These are phyloP conservation scores for Xerocomus nothofagi DNA, from an alignment of 1,284 basidiomycete species.

Conservation along the genomic window DNA sequence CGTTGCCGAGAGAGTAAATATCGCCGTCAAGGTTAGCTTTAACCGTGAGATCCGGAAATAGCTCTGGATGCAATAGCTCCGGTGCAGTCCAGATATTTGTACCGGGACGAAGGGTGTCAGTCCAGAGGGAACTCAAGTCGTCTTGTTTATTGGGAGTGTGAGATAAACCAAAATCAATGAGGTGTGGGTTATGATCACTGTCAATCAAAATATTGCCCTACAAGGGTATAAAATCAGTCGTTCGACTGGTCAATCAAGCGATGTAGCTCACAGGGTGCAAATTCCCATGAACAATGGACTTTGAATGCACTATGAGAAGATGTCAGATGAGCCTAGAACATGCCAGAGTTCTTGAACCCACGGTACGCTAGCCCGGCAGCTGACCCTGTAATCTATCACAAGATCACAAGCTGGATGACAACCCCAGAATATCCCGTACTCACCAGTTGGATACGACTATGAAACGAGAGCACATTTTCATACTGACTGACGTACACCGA, in stretches of 20 bases:
- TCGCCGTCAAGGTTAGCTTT: conserved; percentile 1
- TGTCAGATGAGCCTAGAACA: not conserved
- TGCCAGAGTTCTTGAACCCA: not conserved
- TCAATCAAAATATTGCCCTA: conserved; percentile 14
- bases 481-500: not conserved
- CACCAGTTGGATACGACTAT: conserved; percentile 5
- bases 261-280: conserved; percentile 3
- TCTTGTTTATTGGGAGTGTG: not conserved
- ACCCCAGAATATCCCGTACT: not conserved
- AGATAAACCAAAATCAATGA: conserved; percentile 14
- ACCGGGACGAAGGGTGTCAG: not conserved
- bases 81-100: conserved; percentile 2
- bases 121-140: conserved; percentile 5
- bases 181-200: not conserved
- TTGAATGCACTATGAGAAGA: conserved; percentile 7
- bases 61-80: not conserved
- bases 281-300: conserved; percentile 5
- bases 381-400: conserved; percentile 2
- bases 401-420: not conserved
- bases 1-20: conserved; percentile 13
- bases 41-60: not conserved
- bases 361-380: conserved; percentile 5
- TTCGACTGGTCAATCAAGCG: not conserved
- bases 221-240: not conserved
- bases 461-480: not conserved